Base-by-base conservation (phyloP, 441 rosid genomes). In the Eruca vesicaria region DNA sequence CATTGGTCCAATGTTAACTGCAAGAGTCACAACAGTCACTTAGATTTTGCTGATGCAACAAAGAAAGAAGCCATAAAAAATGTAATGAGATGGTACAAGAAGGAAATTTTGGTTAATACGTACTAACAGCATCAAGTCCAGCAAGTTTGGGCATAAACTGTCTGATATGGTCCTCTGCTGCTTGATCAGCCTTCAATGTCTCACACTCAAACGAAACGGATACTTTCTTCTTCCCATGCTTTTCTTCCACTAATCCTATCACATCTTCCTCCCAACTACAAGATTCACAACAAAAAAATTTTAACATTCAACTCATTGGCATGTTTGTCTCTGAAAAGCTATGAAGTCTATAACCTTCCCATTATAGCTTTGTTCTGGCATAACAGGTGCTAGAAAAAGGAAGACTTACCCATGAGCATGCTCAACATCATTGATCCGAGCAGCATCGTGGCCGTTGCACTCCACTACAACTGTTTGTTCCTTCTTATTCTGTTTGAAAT, bases 371-470 rank as follows among this genome's bases (percentile, higher is more conserved):
- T n/a, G 29, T 26, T 26, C 29, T 26, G 12, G 43, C 14, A 48
- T 48, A 21, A 26, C 3, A 64, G 29, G 48, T 21, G 29, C 11
- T 29, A 62, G 63, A n/a, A 60, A 58, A 62, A 58, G 60, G 43
- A 74, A 1, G 64, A 61, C 80, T 82, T 86, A 91, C 99, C 97
- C 98, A 67, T 96, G 97, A 71, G 93, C 98, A 78, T 91, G 94
- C 59, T 90, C 91, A 2, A 90, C 79, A 74, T 79, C 88, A 55
- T 80, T 82, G 74, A 96, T 87, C 66, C 92, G 88, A 73, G 98
- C 97, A 82, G 95, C 95, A 85, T 93, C 98, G 67, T 91, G 99
- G 74, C 99, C 97, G 83, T 82, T 91, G 79, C 98, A 90, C 81
- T 91, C 98, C 72, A 96, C 97, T 8, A 96, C 82, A 55, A 90